phyloP scores from a whole-genome alignment of 1,284 basidiomycete genomes.

The Pascua sp. region DNA sequence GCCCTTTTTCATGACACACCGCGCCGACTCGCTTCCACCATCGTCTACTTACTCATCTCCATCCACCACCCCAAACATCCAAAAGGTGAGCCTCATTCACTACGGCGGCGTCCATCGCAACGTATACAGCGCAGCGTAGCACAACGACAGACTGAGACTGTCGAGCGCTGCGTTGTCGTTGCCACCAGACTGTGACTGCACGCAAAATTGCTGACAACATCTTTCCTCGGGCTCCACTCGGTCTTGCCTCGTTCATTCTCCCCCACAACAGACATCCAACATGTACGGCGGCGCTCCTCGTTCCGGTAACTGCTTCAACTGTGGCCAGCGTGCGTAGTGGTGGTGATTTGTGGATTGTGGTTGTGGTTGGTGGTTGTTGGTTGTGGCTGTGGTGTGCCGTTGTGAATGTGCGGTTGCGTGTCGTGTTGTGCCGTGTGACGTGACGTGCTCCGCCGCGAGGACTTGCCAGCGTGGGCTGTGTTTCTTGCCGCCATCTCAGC shows the following conservation, averaged over 20 bases:
- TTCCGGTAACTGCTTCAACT: slow-evolving; percentile 49
- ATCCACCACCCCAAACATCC: neutral
- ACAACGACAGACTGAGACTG: too few species aligned
- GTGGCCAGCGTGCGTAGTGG: slow-evolving; percentile 44
- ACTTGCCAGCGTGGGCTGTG: too few species aligned
- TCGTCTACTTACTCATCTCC: neutral
- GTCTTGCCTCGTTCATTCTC: neutral
- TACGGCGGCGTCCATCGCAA: neutral
- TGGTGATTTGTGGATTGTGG: slow-evolving; percentile 13
- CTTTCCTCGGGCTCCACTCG: neutral
- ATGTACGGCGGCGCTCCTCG: slow-evolving; percentile 42
- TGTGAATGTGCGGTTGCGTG: slow-evolving; percentile 1
- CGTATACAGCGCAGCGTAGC: neutral
- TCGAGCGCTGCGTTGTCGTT: too few species aligned
- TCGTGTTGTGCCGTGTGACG: slow-evolving; percentile 1
- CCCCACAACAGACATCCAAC: slow-evolving; percentile 15
- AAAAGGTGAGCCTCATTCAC: neutral
- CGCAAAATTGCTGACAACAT: neutral
- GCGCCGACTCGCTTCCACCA: too few species aligned
- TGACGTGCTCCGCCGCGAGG: too few species aligned
- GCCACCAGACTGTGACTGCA: neutral
- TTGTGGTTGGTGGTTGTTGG: neutral
- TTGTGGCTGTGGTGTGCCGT: neutral
- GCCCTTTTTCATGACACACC: too few species aligned
- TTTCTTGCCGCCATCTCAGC: neutral